A percentile compares a stretch with the other conserved stretches of the same genome.
Evolutionary conservation across 768 basidiomycete genomes (phyloP).

Genomic region (Psilocybe tampanensis): DNA sequence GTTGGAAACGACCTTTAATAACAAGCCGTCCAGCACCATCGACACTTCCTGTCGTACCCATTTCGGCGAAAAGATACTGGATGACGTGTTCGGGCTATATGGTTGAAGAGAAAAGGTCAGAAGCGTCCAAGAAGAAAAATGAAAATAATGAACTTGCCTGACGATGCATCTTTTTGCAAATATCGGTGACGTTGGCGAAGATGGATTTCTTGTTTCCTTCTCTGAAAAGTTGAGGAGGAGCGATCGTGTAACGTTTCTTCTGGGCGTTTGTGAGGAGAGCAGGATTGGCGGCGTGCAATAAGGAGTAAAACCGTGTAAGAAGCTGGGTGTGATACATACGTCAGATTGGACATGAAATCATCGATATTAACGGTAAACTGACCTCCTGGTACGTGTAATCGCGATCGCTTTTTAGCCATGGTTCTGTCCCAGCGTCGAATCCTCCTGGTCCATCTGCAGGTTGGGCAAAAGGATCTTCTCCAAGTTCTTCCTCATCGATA

Average conservation of each 20-base stretch:
- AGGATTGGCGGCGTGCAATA: conserved; percentile 93
- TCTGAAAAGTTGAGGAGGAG: conserved; percentile 89
- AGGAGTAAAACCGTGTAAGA: conserved; percentile 87
- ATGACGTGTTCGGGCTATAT: conserved; percentile 93
- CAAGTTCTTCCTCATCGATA: conserved; percentile 81
- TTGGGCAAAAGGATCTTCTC: conserved; percentile 84
- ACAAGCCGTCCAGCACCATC: conserved; percentile 91
- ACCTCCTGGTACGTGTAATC: conserved; percentile 98
- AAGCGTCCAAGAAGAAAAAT: neutral
- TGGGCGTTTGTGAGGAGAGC: conserved; percentile 78
- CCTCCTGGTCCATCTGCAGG: conserved; percentile 53
- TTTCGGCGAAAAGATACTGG: conserved; percentile 94
- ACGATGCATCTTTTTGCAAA: conserved; percentile 98
- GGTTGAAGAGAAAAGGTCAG: neutral
- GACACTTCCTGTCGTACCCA: conserved; percentile 96
- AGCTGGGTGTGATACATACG: conserved; percentile 51
- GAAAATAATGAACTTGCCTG: conserved; percentile 35
- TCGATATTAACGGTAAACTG: conserved; percentile 18
- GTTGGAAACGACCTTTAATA: conserved; percentile 98
- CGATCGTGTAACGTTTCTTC: conserved; percentile 95
- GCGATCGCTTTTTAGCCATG: conserved; percentile 91
- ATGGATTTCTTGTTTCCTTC: conserved; percentile 98
- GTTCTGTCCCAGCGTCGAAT: conserved; percentile 76
- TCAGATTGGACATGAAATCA: neutral
- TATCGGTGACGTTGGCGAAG: conserved; percentile 95